These are phyloP conservation scores for Ophiocordyceps camponoti-rufipedis DNA, from an alignment of 2,329 filamentous ascomycete genomes.

Conservation along the genomic window DNA sequence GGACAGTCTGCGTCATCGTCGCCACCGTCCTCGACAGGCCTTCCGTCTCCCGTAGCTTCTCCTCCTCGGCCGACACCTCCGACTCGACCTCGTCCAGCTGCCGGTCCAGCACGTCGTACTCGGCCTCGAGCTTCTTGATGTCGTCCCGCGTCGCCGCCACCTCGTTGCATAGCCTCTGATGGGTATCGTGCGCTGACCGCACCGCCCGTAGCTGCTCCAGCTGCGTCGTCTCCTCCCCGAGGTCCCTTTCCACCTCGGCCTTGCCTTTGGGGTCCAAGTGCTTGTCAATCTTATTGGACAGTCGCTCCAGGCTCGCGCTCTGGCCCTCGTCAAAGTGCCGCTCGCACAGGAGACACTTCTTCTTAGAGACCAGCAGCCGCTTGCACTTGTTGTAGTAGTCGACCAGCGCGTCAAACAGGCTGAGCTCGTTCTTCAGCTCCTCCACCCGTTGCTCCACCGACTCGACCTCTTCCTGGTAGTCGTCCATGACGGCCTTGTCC, in stretches of 20 bases:
- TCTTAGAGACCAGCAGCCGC: slow-evolving; percentile 44
- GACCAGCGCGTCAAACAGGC: slow-evolving; percentile 48
- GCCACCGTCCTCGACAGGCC: slow-evolving; percentile 57
- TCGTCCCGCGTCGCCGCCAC: slow-evolving; percentile 52
- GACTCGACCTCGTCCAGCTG: slow-evolving; percentile 52
- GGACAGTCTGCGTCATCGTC: slow-evolving; percentile 53
- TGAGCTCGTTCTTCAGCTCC: slow-evolving; percentile 45
- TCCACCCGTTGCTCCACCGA: slow-evolving; percentile 38
- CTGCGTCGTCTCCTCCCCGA: slow-evolving; percentile 30
- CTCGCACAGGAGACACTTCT: slow-evolving; percentile 60
- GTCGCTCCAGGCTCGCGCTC: slow-evolving; percentile 36
- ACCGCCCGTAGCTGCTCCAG: slow-evolving; percentile 43
- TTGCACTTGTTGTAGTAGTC: slow-evolving; percentile 56
- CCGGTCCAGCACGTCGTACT: slow-evolving; percentile 40
- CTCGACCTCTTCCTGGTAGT: slow-evolving; percentile 32
- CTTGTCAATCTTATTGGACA: slow-evolving; percentile 49
- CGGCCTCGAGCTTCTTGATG: slow-evolving; percentile 38
- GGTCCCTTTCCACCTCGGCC: slow-evolving; percentile 39
- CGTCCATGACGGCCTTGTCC: slow-evolving; percentile 28
- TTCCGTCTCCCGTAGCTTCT: slow-evolving; percentile 54
- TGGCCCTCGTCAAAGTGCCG: slow-evolving; percentile 46
- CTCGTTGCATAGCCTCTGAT: slow-evolving; percentile 50
- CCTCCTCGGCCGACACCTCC: slow-evolving; percentile 43
- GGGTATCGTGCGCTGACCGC: slow-evolving; percentile 54
- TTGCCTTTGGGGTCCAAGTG: slow-evolving; percentile 44